Conservation (phyloP, 495 filamentous ascomycete genomes). For the Neurospora sp. region DNA sequence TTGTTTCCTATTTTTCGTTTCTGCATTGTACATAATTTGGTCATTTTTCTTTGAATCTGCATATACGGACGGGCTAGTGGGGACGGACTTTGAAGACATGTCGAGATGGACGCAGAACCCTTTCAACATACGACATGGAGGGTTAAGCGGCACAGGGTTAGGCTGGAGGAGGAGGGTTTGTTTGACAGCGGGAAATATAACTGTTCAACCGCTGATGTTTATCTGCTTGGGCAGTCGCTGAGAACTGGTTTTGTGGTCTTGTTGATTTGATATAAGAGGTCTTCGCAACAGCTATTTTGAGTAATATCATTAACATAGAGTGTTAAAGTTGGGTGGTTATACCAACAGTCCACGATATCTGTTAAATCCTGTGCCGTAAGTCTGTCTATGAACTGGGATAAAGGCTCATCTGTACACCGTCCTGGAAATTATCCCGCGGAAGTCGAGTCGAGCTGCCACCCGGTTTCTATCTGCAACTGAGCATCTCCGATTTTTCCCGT, state of each 20-base stretch:
- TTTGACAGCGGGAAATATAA: background rate
- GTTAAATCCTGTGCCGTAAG: background rate
- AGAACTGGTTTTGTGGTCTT: background rate
- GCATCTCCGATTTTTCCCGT: background rate
- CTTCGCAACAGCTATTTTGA: background rate
- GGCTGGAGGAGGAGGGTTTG: background rate
- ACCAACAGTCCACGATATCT: background rate
- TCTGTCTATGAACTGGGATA: background rate
- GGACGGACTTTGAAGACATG: background rate
- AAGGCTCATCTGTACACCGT: background rate
- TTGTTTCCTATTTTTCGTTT: background rate
- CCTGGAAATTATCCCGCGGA: background rate
- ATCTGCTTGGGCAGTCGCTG: background rate
- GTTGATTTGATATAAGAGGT: background rate
- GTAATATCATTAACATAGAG: background rate
- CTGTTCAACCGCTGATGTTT: background rate
- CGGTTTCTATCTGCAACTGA: background rate
- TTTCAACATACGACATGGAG: background rate
- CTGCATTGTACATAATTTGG: constrained; percentile 7
- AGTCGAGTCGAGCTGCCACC: background rate
- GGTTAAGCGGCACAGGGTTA: background rate
- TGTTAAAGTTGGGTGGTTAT: background rate
- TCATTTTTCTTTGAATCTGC: background rate
- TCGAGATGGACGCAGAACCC: background rate
- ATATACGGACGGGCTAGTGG: background rate